Conservation (phyloP, 2,329 filamentous ascomycete genomes). For the Cercospora sp. region DNA sequence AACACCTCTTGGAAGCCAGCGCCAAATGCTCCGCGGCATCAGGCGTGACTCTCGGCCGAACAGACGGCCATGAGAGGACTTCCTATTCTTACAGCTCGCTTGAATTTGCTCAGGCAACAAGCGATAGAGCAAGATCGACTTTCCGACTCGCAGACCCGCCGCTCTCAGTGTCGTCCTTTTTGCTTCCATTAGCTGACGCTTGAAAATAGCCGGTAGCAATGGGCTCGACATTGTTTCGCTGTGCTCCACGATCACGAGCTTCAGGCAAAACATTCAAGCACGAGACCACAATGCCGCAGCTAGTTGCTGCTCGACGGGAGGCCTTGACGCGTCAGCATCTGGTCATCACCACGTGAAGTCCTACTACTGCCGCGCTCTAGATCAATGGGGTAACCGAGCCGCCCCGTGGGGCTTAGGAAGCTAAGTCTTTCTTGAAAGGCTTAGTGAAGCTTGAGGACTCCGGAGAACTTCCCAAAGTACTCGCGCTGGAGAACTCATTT, state of each 20-base stretch:
- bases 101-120: neutral
- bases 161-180: neutral
- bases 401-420: neutral
- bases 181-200: neutral
- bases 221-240: neutral
- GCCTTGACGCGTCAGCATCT: neutral
- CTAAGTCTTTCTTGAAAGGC: neutral
- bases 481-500: neutral
- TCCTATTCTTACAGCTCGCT: neutral
- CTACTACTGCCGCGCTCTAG: neutral
- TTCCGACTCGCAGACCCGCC: neutral
- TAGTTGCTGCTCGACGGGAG: neutral
- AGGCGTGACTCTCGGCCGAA: neutral
- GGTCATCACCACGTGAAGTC: neutral
- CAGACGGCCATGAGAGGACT: neutral
- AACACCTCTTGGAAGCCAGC: neutral
- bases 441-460: neutral
- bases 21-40: neutral
- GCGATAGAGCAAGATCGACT: neutral
- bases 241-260: neutral
- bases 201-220: neutral
- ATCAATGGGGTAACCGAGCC: neutral
- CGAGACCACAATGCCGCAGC: neutral
- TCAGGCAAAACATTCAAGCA: neutral
- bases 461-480: neutral